Evolutionary conservation across 352 stramenopile species (phyloP), one percentile per base, ranked within the genome.

Genomic region (Achlya hypogyna): DNA sequence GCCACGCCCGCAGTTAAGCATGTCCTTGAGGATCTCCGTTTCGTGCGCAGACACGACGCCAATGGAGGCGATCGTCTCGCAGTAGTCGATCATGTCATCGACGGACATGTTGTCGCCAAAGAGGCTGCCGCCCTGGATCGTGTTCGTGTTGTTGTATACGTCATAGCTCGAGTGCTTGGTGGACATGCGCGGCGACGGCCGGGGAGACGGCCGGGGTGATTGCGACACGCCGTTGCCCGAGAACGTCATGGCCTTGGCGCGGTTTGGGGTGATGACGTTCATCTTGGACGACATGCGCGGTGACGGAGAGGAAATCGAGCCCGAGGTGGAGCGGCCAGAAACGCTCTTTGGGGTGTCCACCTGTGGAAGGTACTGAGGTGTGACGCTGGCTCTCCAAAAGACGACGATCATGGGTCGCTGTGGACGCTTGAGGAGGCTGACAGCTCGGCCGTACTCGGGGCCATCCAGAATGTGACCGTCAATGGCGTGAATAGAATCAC

Each of bases 11-110:
- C 78, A 60, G 22, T 88, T 75, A 45, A 93, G 78, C 79, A 93
- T 87, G 54, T 90, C 81, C 63, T 84, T 87, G 8, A 93, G 70
- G 53, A 87, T 78, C 34, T 89, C 79, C 49, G 87, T 73, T 69
- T 93, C 84, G 32, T 85, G 81, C 16, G 67, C 31, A 23, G 79
- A 83, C 45, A 93, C 40, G 23, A 88, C 74, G 35, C 73, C 74
- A 20, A 87, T 74, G 16, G 65, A 72, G 3, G 66, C 78, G 43
- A 93, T 64, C 4, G 74, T 74, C 67, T 93, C 84, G 63, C 84
- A 91, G 63, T 86, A 91, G 65, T 93, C 84, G 69, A 93, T 81
- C 84, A 93, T 93, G 47, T 93, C 84, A 47, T 89, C 82, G 20
- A 93, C 63, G 20, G 62, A 63, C 74, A 79, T 79, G 78, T 28